A percentile compares a stretch with the other conserved stretches of the same genome.
Evolutionary conservation across 306 rosid genomes (phyloP).

Genomic region (Trifolium dubium): DNA sequence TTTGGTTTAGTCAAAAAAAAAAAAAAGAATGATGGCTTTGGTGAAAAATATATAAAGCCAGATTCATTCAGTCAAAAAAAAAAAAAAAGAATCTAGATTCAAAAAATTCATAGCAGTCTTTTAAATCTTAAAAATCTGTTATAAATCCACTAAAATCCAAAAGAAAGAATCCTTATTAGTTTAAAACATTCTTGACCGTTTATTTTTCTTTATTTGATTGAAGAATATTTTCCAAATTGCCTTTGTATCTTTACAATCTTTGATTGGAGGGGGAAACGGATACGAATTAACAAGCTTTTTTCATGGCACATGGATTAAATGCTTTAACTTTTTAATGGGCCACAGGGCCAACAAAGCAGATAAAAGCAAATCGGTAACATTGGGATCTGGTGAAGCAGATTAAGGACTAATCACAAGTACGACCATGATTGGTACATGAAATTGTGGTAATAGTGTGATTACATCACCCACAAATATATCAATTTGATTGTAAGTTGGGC

Average conservation of each 20-base stretch:
- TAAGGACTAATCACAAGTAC: conserved; percentile 46
- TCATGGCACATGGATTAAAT: conserved; percentile 59
- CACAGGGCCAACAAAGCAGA: conserved; percentile 49
- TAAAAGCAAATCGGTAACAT: conserved; percentile 48
- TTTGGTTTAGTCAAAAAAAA: too few relatives aligned
- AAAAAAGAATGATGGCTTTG: too few relatives aligned
- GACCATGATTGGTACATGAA: conserved; percentile 48
- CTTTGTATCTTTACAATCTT: conserved; percentile 51
- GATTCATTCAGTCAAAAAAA: too few relatives aligned
- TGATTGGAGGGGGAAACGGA: conserved; percentile 41
- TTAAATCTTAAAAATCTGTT: too few relatives aligned
- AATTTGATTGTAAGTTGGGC: neutral
- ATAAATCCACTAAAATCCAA: too few relatives aligned
- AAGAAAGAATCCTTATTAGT: too few relatives aligned
- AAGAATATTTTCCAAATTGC: conserved; percentile 57
- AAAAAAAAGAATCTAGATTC: conserved; percentile 50
- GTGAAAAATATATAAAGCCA: too few relatives aligned
- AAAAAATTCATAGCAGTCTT: conserved; percentile 8
- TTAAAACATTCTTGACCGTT: conserved; percentile 53
- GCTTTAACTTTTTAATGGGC: conserved; percentile 59
- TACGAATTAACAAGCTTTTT: conserved; percentile 54
- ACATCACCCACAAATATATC: conserved; percentile 21
- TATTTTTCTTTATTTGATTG: conserved; percentile 53
- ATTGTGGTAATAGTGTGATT: conserved; percentile 7
- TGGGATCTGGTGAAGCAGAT: conserved; percentile 59